Evolutionary conservation across 225 moss, liverwort and hornwort species (phyloP).

Genomic region (Sphagnum tenellum): DNA sequence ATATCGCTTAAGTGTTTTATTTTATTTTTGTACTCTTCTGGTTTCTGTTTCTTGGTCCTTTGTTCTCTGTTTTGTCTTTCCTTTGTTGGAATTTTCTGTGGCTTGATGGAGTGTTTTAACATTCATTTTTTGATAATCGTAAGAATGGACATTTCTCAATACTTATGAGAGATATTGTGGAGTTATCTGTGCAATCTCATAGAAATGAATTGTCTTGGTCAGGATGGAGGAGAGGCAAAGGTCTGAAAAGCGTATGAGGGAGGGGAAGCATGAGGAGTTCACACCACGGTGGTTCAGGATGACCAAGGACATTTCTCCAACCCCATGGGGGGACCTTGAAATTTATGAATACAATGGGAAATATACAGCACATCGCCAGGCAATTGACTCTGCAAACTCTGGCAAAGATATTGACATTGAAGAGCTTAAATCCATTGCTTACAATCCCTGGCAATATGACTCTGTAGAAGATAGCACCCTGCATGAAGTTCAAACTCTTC

Average conservation of each 20-base stretch:
- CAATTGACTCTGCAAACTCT: conserved; percentile 11
- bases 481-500: conserved; percentile 1
- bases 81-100: too few species aligned
- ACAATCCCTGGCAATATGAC: conserved; percentile 87
- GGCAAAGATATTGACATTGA: conserved; percentile 29
- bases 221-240: conserved; percentile 91
- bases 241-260: conserved; percentile 73
- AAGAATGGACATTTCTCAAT: too few species aligned
- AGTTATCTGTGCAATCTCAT: background rate
- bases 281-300: conserved; percentile 75
- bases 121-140: too few species aligned
- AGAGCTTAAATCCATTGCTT: conserved; percentile 38
- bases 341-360: conserved; percentile 81
- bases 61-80: too few species aligned
- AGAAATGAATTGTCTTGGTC: background rate
- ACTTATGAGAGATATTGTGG: background rate
- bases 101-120: too few species aligned
- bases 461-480: conserved; percentile 30
- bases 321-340: conserved; percentile 94
- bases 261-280: conserved; percentile 45
- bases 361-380: conserved; percentile 47
- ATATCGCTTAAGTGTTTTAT: too few species aligned
- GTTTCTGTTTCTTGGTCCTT: too few species aligned
- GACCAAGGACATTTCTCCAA: conserved; percentile 55
- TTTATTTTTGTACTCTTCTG: too few species aligned